Base-by-base conservation (phyloP, 2,329 filamentous ascomycete species). In the Chaetomiaceae sp. region DNA sequence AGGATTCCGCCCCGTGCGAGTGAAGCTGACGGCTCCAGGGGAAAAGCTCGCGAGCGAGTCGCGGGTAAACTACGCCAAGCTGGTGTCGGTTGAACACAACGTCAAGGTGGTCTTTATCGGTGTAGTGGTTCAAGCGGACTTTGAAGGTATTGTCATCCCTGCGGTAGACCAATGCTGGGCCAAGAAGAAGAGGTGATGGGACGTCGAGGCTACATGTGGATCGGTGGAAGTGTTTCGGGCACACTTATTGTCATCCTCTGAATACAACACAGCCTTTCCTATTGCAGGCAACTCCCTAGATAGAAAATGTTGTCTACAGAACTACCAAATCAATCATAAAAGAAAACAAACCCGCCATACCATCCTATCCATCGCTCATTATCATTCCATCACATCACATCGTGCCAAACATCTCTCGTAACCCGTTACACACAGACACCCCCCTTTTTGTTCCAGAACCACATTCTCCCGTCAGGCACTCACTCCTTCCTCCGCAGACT, bases 31-130 rank as follows among this genome's bases (percentile, higher is more conserved):
- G n/a, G 38, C 14, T 61, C 65, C 4, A 59, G 64, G 9, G 26
- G 74, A 79, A 48, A 68, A 61, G 47, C 65, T 80, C 6, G 65
- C 65, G 7, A 65, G 53, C 22, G 69, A 74, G 49, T 81, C 77
- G 14, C 70, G 37, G 2, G 26, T 39, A 11, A 30, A 39, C 24
- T 39, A 39, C 10, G 24, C 37, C 17, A 39, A 39, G 26, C 26
- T 30, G 9, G 11, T 9, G 5, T 14, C 37, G 6, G 17, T 39
- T n/a, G 15, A 79, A 58, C 77, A 80, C 61, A 80, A 81, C 54
- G 63, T 73, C 53, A 71, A 67, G 35, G 74, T 80, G 12, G 68
- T 72, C 54, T 78, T 80, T 55, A 72, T 81, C 41, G 77, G 76
- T 14, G 56, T 60, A 3, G 65, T 79, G 10, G 43, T 53, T 1